These are phyloP conservation scores for Cyclotella kingstonii DNA, from an alignment of 108 stramenopile species.

Conservation along the genomic window DNA sequence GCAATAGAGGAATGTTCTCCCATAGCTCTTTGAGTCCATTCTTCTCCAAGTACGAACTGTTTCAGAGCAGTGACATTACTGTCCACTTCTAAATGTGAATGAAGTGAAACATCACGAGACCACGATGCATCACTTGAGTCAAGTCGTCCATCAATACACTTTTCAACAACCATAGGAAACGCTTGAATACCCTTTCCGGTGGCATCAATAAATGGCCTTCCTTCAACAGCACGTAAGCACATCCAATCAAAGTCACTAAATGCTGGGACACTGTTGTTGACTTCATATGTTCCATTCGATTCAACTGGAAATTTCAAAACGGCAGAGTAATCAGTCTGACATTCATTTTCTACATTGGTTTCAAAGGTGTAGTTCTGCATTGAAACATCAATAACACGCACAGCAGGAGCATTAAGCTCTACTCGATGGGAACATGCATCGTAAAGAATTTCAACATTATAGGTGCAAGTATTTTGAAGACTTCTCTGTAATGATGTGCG, in stretches of 20 bases:
- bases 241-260: neutral
- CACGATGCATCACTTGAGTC: conserved; percentile 21
- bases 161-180: conserved; percentile 8
- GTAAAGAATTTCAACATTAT: conserved; percentile 43
- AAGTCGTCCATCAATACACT: neutral
- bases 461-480: conserved; percentile 27
- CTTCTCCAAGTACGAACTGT: conserved; percentile 35
- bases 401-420: conserved; percentile 29
- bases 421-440: conserved; percentile 32
- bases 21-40: conserved; percentile 55
- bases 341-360: conserved; percentile 6
- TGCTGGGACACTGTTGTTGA: conserved; percentile 8
- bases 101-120: conserved; percentile 6
- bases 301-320: conserved; percentile 16
- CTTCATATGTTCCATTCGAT: conserved; percentile 10
- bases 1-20: conserved; percentile 67
- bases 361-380: conserved; percentile 13
- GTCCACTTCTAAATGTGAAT: neutral
- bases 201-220: conserved; percentile 53
- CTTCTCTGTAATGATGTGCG: neutral
- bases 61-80: conserved; percentile 8
- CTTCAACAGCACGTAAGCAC: conserved; percentile 37
- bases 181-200: conserved; percentile 40
- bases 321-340: conserved; percentile 16
- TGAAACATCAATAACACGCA: conserved; percentile 22